phyloP scores from a whole-genome alignment of 352 stramenopile species.

The Globisporangium paddicum region DNA sequence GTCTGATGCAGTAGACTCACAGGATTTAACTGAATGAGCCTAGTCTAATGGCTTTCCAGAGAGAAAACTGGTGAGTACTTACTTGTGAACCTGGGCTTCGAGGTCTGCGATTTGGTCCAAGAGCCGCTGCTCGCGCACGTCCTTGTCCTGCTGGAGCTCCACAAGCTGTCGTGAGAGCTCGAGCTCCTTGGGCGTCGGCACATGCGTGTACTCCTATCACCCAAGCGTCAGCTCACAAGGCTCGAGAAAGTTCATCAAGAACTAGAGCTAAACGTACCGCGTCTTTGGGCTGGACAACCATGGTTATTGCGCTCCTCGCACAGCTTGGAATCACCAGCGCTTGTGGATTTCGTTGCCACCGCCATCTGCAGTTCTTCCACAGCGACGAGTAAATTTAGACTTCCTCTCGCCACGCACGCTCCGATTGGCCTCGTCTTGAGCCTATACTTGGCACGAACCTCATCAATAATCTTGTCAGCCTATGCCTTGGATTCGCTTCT shows the following conservation, averaged over 20 bases:
- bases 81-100: conserved; percentile 68
- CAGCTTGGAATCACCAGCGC: too few species aligned
- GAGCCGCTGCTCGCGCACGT: conserved; percentile 52
- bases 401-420: not conserved
- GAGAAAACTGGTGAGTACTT: conserved; percentile 10
- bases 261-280: conserved; percentile 4
- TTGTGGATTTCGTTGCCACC: too few species aligned
- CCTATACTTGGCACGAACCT: not conserved
- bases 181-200: conserved; percentile 71
- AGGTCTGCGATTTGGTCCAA: conserved; percentile 61
- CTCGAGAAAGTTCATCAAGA: too few species aligned
- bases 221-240: too few species aligned
- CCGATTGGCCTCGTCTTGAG: not conserved
- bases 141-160: conserved; percentile 61
- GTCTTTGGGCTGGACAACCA: conserved; percentile 10
- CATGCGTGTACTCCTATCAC: conserved; percentile 54
- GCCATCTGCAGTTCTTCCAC: too few species aligned
- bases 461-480: not conserved
- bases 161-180: conserved; percentile 65
- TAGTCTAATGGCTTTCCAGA: not conserved
- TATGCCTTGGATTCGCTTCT: too few species aligned
- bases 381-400: not conserved
- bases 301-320: not conserved
- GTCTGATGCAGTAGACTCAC: too few species aligned
- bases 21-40: not conserved